Evolutionary conservation across 805 yeast genomes (phyloP), one percentile per base, ranked within the genome.

Genomic region (Wickerhamiella azyma): DNA sequence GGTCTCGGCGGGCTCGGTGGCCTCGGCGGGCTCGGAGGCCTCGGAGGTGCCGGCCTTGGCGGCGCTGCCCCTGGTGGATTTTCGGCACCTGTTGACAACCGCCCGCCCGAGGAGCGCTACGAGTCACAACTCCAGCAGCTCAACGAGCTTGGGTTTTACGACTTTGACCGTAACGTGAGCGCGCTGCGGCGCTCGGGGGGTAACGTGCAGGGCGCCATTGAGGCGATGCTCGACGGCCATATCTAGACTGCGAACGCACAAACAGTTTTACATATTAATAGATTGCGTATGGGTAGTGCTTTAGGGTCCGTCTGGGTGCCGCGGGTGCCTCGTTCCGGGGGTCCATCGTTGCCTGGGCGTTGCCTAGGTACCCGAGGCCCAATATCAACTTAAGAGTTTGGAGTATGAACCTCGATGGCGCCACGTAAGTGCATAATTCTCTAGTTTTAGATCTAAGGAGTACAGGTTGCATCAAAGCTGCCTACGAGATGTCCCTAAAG

Each of bases 131-230:
- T 80, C 52, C 75, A 83, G 55, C 89, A 81, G 59, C 67, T 80
- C 56, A 83, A 81, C 59, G 89, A 82, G 57, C 79, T 82, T 74
- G 92, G 92, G 6, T 89, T 89, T 67, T 77, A 75, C 54, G 96
- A 89, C 54, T 89, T 89, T 60, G 97, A 89, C 54, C 74, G 84
- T 54, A 92, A 92, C 59, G 86, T 92, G 19, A 79, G 77, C 26
- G 97, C 97, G 1, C 72, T 92, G 56, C 77, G 96, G 67, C 77
- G 97, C 66, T 77, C 89, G 46, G 98, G 98, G 29, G 98, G 98
- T 8, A 84, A 88, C 52, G 96, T 89, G 21, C 96, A 89, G 66
- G 96, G 96, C 39, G 98, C 98, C 9, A 71, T 89, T 43, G 96
- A 89, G 63, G 83, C 85, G 45, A 67, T 88, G 55, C 71, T 88